Base-by-base conservation (phyloP, 2,329 filamentous ascomycete genomes). In the Eurotiales sp. region DNA sequence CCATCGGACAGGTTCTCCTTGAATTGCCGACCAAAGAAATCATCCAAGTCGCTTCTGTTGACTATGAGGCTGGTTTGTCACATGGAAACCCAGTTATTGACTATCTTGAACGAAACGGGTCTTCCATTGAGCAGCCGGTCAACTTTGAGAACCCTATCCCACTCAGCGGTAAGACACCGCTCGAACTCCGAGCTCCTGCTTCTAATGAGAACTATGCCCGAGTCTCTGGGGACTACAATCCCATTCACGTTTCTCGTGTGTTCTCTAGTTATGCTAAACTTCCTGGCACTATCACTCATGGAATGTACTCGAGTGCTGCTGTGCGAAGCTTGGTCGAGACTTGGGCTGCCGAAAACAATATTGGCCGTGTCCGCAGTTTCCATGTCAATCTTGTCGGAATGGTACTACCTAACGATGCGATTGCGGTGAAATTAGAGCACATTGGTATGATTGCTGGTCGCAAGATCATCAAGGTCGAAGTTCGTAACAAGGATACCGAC, bases 391-490 rank as follows among this genome's bases (percentile, higher is more conserved):
- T 99, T 45, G 91, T 96, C n/a, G 93, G 93, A 59, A 99, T 99
- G 93, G 95, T 99, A 10, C 79, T 99, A 55, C 93, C 93, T 50
- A 95, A 97, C 61, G 95, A 99, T 66, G 87, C 92, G 56, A 87
- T 99, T 57, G 84, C 95, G 58, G 92, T 99, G 64, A 95, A 90
- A 75, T 82, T 99, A 47, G 89, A 96, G 76, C 93, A 99, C 67
- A 86, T 95, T 27, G 93, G 92, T 65, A 99, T 99, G 93, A 88
- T 99, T 55, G 86, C 89, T 64, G 93, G 93, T 65, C 91, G 93
- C 71, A 99, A 97, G 83, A 97, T 97, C 73, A 93, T 99, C 80
- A 97, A 96, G 78, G 90, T 99, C 46, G 93, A 97, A 74, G 91
- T 90, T 48, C 90, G 83, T 78, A 97, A 96, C 76, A 87, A 89